phyloP scores from a whole-genome alignment of 2,329 filamentous ascomycete species.

The Eutypella sp. region DNA sequence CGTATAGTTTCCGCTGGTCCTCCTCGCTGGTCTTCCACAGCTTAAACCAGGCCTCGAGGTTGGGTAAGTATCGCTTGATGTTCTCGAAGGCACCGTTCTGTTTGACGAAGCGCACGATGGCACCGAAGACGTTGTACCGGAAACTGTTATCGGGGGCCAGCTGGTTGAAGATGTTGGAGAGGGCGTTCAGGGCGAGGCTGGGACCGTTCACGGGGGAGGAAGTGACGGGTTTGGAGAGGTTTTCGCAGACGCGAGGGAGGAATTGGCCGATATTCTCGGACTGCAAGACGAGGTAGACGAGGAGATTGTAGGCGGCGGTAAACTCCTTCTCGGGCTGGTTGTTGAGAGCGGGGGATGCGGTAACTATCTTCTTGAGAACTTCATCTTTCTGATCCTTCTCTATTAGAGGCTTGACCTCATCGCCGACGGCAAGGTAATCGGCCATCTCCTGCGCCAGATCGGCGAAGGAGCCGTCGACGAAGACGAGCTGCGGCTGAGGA shows the following conservation, averaged over 20 bases:
- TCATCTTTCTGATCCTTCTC: slow-evolving; percentile 76
- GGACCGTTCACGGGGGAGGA: slow-evolving; percentile 81
- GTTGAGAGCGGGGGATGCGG: slow-evolving; percentile 72
- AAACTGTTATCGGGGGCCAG: slow-evolving; percentile 70
- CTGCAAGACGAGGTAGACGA: slow-evolving; percentile 88
- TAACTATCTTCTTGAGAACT: slow-evolving; percentile 82
- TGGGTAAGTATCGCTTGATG: slow-evolving; percentile 76
- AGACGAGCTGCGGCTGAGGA: slow-evolving; percentile 55
- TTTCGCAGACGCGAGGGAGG: slow-evolving; percentile 81
- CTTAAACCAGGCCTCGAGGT: slow-evolving; percentile 75
- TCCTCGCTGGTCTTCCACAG: slow-evolving; percentile 80
- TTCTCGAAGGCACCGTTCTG: slow-evolving; percentile 72
- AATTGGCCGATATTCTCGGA: slow-evolving; percentile 80
- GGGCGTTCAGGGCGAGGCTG: slow-evolving; percentile 79
- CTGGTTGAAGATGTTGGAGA: slow-evolving; percentile 96
- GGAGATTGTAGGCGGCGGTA: slow-evolving; percentile 91
- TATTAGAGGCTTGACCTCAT: slow-evolving; percentile 70
- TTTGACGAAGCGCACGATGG: slow-evolving; percentile 81
- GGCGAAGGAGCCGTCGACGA: slow-evolving; percentile 88
- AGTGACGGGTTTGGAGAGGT: slow-evolving; percentile 80
- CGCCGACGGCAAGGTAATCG: slow-evolving; percentile 82
- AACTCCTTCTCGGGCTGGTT: slow-evolving; percentile 93
- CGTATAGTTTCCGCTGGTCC: slow-evolving; percentile 78
- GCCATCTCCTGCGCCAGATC: slow-evolving; percentile 94
- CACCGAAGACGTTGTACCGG: slow-evolving; percentile 85